Percentiles rank a stretch among this genome's conserved stretches.
Evolutionary conservation across 2,329 filamentous ascomycete genomes (phyloP).

Genomic region (Alternaria tenuissima): DNA sequence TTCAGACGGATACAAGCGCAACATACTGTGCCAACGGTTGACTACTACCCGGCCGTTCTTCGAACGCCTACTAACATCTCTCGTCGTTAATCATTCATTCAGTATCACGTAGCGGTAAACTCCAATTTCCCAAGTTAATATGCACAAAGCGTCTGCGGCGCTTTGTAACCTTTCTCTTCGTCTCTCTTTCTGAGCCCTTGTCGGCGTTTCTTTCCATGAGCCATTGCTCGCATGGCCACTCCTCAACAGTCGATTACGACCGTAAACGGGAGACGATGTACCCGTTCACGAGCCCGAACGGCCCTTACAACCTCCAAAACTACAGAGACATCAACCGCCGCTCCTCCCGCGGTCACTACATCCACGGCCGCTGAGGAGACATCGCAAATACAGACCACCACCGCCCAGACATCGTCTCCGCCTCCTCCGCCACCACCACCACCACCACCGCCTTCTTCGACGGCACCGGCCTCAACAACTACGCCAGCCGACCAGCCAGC

Average conservation of each 20-base stretch:
- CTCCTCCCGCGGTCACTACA: slow-evolving; percentile 30
- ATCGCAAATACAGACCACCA: slow-evolving; percentile 34
- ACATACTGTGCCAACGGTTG: slow-evolving; percentile 48
- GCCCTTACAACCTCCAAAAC: slow-evolving; percentile 34
- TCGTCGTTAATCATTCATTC: slow-evolving; percentile 34
- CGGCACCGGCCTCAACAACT: slow-evolving; percentile 23
- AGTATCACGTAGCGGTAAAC: slow-evolving; percentile 34
- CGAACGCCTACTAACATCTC: slow-evolving; percentile 36
- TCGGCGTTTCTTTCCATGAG: slow-evolving; percentile 44
- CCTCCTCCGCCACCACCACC: slow-evolving; percentile 22
- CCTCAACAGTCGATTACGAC: slow-evolving; percentile 49
- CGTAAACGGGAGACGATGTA: slow-evolving; percentile 51
- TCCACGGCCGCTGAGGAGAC: slow-evolving; percentile 31
- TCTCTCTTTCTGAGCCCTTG: slow-evolving; percentile 41
- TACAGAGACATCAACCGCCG: slow-evolving; percentile 23
- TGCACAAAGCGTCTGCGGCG: slow-evolving; percentile 47
- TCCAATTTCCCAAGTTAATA: slow-evolving; percentile 46
- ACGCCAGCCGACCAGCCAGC: slow-evolving; percentile 18
- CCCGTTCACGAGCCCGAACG: slow-evolving; percentile 48
- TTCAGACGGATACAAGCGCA: slow-evolving; percentile 47
- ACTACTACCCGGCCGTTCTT: slow-evolving; percentile 37
- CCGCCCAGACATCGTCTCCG: slow-evolving; percentile 23
- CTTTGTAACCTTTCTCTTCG: slow-evolving; percentile 39
- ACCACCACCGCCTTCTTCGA: slow-evolving; percentile 23
- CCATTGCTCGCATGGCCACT: slow-evolving; percentile 49